Evolutionary conservation across 305 asterid species (phyloP), one percentile per base, ranked within the genome.

Genomic region (Ilex paraguariensis): DNA sequence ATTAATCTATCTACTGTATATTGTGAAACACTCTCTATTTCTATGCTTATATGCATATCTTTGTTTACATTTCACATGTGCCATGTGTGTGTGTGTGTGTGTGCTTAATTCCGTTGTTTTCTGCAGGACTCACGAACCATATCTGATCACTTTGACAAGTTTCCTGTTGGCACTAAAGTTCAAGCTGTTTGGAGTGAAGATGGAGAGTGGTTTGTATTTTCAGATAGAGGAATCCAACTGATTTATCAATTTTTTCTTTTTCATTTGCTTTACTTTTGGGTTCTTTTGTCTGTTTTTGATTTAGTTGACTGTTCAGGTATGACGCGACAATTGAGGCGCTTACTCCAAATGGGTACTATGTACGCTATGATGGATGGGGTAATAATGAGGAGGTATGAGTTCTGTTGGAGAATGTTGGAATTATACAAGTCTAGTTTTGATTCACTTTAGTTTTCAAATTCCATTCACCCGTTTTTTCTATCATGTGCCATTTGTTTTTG

Each of bases 181-280:
- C 97, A 86, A 82, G 99, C 99, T 39, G 95, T 90, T 75, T 94
- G 86, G 85, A 94, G 99, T 50, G 96, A 90, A 74, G 97, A 94
- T 70, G 97, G 97, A 75, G 99, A 94, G 70, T 90, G 99, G 99
- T 90, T 75, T 51, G 66, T 73, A 56, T 67, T 61, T 52, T 31
- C 62, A n/a, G 7, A 59, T 55, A 39, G 48, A 36, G 42, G 9
- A 8, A 2, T 8, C 9, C 42, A 56, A 42, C 62, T 21, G 53
- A 36, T 33, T 57, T 12, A 59, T 51, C 32, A 30, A 16, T 28
- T 64, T 50, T 62, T 11, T n/a, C 16, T 31, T 60, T 52, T 71
- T 69, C 71, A 57, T 31, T 56, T 71, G 64, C 75, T 81, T 77
- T 77, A 67, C 75, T 73, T 57, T 61, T 71, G 53, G 57, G 32